Conservation (phyloP, 768 basidiomycete genomes). For the Tricholoma bakamatsutake region DNA sequence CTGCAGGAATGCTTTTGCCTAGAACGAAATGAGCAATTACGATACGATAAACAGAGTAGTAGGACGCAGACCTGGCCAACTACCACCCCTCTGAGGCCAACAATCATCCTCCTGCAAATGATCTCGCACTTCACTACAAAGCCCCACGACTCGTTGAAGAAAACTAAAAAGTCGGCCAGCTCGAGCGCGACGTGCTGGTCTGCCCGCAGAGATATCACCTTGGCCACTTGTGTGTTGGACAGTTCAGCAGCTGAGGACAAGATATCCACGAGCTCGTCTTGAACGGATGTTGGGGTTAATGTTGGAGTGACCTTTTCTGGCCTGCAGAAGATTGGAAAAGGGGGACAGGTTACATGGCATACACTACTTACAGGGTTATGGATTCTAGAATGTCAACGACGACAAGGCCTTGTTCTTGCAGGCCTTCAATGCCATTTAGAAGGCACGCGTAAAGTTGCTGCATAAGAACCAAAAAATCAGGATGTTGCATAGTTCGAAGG, state of each 20-base stretch:
- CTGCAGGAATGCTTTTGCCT: slow-evolving; percentile 87
- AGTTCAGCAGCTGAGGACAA: slow-evolving; percentile 79
- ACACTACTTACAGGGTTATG: slow-evolving; percentile 25
- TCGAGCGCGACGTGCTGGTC: slow-evolving; percentile 75
- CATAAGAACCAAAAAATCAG: slow-evolving; percentile 60
- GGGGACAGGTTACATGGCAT: not conserved
- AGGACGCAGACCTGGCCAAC: slow-evolving; percentile 59
- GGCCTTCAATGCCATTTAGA: slow-evolving; percentile 59
- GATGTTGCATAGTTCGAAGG: slow-evolving; percentile 62
- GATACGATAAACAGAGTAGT: slow-evolving; percentile 6
- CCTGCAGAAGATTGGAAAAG: not conserved
- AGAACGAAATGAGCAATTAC: slow-evolving; percentile 6
- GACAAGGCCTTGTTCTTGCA: slow-evolving; percentile 54
- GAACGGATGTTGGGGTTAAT: slow-evolving; percentile 38
- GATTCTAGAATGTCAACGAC: slow-evolving; percentile 55
- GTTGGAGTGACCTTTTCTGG: not conserved
- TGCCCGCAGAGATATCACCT: slow-evolving; percentile 67
- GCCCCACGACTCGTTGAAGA: slow-evolving; percentile 84
- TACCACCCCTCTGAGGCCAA: slow-evolving; percentile 81
- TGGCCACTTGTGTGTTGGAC: slow-evolving; percentile 76
- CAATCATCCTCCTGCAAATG: slow-evolving; percentile 86
- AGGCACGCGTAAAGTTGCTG: slow-evolving; percentile 55
- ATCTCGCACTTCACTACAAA: slow-evolving; percentile 89
- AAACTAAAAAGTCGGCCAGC: slow-evolving; percentile 65
- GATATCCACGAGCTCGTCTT: slow-evolving; percentile 70